Conservation (phyloP, 129 eudicot species). For the Flaveria linearis region DNA sequence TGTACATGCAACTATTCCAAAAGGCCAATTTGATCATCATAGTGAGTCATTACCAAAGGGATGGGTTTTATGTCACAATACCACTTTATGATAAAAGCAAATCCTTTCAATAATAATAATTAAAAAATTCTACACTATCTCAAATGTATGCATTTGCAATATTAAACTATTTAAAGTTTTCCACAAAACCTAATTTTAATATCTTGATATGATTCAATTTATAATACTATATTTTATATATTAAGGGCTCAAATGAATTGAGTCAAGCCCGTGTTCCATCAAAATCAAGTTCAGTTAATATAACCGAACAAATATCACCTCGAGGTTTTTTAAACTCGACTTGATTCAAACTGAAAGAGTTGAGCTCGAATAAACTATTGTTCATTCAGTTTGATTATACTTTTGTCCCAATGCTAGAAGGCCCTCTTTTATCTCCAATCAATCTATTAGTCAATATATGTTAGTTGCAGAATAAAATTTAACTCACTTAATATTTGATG, state of each 20-base stretch:
- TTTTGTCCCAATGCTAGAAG: not conserved
- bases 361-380: not conserved
- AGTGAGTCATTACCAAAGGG: constrained; percentile 41
- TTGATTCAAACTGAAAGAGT: too few relatives aligned
- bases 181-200: constrained; percentile 4
- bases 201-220: not conserved
- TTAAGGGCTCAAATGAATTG: too few relatives aligned
- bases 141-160: not conserved
- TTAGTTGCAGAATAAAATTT: not conserved
- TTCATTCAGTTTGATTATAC: not conserved
- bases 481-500: not conserved
- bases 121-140: constrained; percentile 17
- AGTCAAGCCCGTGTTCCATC: not conserved
- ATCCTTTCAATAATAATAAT: constrained; percentile 25
- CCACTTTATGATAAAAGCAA: constrained; percentile 42
- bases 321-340: not conserved
- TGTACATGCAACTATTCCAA: constrained; percentile 43
- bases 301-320: not conserved
- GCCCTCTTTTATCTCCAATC: not conserved
- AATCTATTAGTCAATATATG: not conserved
- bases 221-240: too few relatives aligned
- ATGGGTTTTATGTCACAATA: constrained; percentile 43
- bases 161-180: not conserved
- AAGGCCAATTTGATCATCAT: constrained; percentile 39
- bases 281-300: not conserved